A percentile compares a stretch with the other conserved stretches of the same genome.
These are phyloP conservation scores for Acacia acuminata DNA, from an alignment of 306 rosid species.

Conservation along the genomic window DNA sequence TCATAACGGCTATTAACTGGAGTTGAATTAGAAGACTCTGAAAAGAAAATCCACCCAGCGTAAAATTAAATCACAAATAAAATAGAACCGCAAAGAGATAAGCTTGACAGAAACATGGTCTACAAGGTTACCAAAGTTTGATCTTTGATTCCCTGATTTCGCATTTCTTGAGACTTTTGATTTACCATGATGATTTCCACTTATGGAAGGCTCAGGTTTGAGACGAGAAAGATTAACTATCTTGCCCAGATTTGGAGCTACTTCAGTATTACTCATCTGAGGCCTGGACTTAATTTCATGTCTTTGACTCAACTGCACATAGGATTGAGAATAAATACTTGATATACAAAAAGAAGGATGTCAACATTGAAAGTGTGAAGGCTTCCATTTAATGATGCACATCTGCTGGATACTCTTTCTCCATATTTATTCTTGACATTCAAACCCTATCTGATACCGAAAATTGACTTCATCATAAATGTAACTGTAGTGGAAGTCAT, in stretches of 20 bases:
- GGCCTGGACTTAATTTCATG: constrained; percentile 34
- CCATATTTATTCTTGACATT: not conserved
- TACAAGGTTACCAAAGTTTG: constrained; percentile 40
- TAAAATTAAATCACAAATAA: constrained; percentile 4
- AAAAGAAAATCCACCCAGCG: constrained; percentile 14
- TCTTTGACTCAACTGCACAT: constrained; percentile 51
- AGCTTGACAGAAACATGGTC: constrained; percentile 15
- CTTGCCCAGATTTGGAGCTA: constrained; percentile 23
- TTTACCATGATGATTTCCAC: constrained; percentile 43
- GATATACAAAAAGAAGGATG: not conserved
- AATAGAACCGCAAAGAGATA: not conserved
- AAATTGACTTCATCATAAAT: not conserved
- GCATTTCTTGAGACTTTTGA: constrained; percentile 48
- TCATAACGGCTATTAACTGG: constrained; percentile 67
- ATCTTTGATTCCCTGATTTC: constrained; percentile 41
- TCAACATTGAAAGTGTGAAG: constrained; percentile 3
- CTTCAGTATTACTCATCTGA: constrained; percentile 30
- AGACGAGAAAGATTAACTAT: constrained; percentile 26
- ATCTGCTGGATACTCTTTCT: not conserved
- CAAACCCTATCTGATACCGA: constrained; percentile 1
- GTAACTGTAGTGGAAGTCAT: constrained; percentile 4
- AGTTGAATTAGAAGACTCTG: constrained; percentile 41
- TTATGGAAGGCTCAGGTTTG: constrained; percentile 30
- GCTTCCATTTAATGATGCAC: not conserved
- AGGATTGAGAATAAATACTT: constrained; percentile 10